Evolutionary conservation across 2,329 filamentous ascomycete genomes (phyloP).

Genomic region (Nigrospora oryzae): DNA sequence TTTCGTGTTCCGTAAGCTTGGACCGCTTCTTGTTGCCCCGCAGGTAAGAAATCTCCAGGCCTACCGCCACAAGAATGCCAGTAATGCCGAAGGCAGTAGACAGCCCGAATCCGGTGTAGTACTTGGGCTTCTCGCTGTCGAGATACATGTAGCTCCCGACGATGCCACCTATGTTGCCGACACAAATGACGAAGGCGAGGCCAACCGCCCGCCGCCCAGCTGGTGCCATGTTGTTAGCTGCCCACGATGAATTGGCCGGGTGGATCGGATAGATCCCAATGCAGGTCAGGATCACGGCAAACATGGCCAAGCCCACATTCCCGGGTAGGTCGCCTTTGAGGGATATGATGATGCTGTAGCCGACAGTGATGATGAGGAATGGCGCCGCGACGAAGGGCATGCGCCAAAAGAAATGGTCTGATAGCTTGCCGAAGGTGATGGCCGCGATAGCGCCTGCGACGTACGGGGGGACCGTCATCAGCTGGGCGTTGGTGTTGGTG

Average conservation of each 20-base stretch:
- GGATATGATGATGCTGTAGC: constrained; percentile 17
- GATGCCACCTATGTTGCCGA: constrained; percentile 24
- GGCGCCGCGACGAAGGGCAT: constrained; percentile 19
- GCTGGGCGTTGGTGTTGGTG: constrained; percentile 17
- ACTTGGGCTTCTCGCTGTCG: constrained; percentile 22
- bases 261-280: constrained; percentile 22
- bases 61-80: constrained; percentile 17
- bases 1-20: constrained; percentile 2
- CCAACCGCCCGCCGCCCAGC: constrained; percentile 18
- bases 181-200: constrained; percentile 17
- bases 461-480: constrained; percentile 8
- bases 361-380: constrained; percentile 13
- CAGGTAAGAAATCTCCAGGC: constrained; percentile 16
- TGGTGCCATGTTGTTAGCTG: constrained; percentile 18
- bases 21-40: constrained; percentile 4
- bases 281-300: constrained; percentile 15
- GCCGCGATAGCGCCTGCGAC: constrained; percentile 16
- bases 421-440: constrained; percentile 15
- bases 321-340: background rate
- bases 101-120: constrained; percentile 24
- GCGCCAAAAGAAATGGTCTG: constrained; percentile 20
- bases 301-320: constrained; percentile 1
- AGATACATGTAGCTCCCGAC: constrained; percentile 30
- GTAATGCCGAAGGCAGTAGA: constrained; percentile 20
- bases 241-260: constrained; percentile 16